Evolutionary conservation across 805 yeast genomes (phyloP), one percentile per base, ranked within the genome.

Genomic region (Jamesozyma gamospora): DNA sequence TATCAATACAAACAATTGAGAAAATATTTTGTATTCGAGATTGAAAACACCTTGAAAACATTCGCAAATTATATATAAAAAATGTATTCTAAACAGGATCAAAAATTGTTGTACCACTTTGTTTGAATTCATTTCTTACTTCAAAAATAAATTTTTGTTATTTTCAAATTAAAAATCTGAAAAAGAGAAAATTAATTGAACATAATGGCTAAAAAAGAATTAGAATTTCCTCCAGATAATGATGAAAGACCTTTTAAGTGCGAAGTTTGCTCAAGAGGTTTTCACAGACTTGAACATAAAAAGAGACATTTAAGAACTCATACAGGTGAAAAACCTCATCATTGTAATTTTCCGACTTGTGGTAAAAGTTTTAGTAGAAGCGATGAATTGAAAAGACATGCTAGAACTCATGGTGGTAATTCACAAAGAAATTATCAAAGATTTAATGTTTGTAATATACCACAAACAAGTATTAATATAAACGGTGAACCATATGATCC

Each of bases 311-410:
- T 87, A 49, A 69, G 95, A 42, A 86, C 95, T 9, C 95, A 86
- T 63, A 86, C 96, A 0, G 96, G 96, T 36, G 95, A 86, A 58
- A 83, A 85, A 58, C 95, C 95, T 2, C 92, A 83, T 56, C 78
- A 76, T 36, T 86, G 96, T 62, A 72, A 77, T 15, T 85, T 73
- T 50, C 87, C 92, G 1, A 84, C 84, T n/a, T 86, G 96, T 63
- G 60, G 76, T 39, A 85, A 87, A 60, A 70, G 82, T 46, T 86
- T 86, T 55, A 73, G 82, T 42, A 71, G 95, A 46, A 71, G 79
- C 21, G 95, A 87, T 62, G 95, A 86, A 63, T 70, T 86, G 41
- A 86, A 95, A 12, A 69, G 95, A 49, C 96, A 86, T 62, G 69
- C 82, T 36, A 67, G 94, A 46, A 87, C 82, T 39, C 96, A 86